These are phyloP conservation scores for Sungouiozyma ichnusensis DNA, from an alignment of 805 yeast species.

Conservation along the genomic window DNA sequence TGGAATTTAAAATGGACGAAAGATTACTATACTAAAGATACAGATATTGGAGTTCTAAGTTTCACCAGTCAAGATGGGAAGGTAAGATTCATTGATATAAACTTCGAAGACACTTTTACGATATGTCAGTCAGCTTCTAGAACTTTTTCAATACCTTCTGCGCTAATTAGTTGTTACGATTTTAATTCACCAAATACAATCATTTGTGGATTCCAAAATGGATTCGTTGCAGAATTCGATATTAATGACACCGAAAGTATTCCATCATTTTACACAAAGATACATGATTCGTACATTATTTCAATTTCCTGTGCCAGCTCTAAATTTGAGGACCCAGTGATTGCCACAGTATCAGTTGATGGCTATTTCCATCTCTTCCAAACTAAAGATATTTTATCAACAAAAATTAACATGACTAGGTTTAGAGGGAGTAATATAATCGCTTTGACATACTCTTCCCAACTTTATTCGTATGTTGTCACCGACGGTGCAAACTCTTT, in stretches of 20 bases:
- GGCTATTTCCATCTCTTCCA: slow-evolving; percentile 33
- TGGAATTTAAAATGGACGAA: slow-evolving; percentile 28
- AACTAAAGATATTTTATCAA: slow-evolving; percentile 24
- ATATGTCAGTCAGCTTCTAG: slow-evolving; percentile 18
- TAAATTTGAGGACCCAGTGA: slow-evolving; percentile 23
- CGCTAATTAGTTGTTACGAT: slow-evolving; percentile 37
- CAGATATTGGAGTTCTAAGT: slow-evolving; percentile 35
- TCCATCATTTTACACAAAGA: slow-evolving; percentile 32
- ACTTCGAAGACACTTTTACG: slow-evolving; percentile 4
- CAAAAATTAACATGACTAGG: slow-evolving; percentile 24
- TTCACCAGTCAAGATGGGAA: slow-evolving; percentile 50
- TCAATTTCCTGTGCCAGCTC: slow-evolving; percentile 30
- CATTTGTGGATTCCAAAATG: slow-evolving; percentile 49
- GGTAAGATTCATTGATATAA: slow-evolving; percentile 38
- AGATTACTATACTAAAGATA: slow-evolving; percentile 15
- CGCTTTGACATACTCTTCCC: slow-evolving; percentile 25
- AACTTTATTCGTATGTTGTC: slow-evolving; percentile 30
- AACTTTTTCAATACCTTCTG: slow-evolving; percentile 18
- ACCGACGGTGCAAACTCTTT: slow-evolving; percentile 34
- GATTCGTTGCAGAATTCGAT: slow-evolving; percentile 48
- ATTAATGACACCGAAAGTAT: slow-evolving; percentile 13
- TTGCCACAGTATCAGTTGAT: slow-evolving; percentile 33
- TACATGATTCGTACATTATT: slow-evolving; percentile 32
- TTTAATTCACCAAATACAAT: slow-evolving; percentile 35
- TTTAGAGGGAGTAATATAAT: slow-evolving; percentile 25